These are phyloP conservation scores for Fragaria iinumae DNA, from an alignment of 306 rosid genomes.

Conservation along the genomic window DNA sequence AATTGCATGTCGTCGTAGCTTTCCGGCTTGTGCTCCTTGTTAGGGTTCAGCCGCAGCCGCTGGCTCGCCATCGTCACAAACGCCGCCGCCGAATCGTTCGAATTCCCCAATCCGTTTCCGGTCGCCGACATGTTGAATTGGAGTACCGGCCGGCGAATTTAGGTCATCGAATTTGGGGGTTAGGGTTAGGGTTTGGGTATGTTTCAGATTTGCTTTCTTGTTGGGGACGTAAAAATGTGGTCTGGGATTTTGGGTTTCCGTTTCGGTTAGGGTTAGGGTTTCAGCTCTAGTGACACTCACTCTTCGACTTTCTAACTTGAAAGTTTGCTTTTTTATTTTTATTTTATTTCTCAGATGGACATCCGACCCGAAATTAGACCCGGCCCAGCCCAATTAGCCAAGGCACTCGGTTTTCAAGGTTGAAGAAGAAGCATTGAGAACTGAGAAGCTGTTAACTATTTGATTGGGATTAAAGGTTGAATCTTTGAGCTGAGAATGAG, in stretches of 20 bases:
- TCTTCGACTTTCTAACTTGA: not conserved
- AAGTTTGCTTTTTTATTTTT: not conserved
- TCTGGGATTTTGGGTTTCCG: not conserved
- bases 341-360: not conserved
- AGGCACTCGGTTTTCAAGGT: not conserved
- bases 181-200: conserved; percentile 11
- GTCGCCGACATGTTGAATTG: conserved; percentile 38
- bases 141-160: not conserved
- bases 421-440: not conserved
- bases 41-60: conserved; percentile 55
- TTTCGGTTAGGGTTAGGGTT: conserved; percentile 28
- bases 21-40: conserved; percentile 63
- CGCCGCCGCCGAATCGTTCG: conserved; percentile 9
- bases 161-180: not conserved
- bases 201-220: conserved; percentile 2
- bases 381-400: conserved; percentile 1
- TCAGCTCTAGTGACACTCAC: not conserved
- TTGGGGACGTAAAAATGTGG: conserved; percentile 16
- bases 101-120: conserved; percentile 27
- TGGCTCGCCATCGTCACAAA: conserved; percentile 16
- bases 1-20: conserved; percentile 64
- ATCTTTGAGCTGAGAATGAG: conserved; percentile 26
- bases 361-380: not conserved
- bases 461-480: not conserved
- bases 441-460: not conserved